Evolutionary conservation across 1,284 basidiomycete genomes (phyloP).

Genomic region (Inonotus obliquus): DNA sequence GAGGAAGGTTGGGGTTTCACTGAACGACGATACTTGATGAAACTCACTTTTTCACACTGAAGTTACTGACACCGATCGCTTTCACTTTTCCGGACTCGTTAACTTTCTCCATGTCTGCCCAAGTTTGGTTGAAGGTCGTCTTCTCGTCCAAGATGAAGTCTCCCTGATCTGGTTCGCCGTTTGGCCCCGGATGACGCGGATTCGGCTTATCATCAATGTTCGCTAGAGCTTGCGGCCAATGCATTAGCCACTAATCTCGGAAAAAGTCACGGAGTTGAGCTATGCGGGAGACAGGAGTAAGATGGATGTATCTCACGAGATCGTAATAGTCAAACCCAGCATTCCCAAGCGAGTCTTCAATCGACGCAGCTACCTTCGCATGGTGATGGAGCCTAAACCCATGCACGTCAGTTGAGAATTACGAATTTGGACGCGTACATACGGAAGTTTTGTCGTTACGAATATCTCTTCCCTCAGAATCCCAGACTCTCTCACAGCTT

Average conservation of each 20-base stretch:
- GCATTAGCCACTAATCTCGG: constrained; percentile 21
- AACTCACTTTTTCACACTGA: constrained; percentile 17
- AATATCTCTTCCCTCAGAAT: constrained; percentile 36
- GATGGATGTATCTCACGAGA: constrained; percentile 18
- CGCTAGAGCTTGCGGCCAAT: constrained; percentile 21
- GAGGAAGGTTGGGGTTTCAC: neutral
- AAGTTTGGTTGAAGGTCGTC: constrained; percentile 43
- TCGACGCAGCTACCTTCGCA: constrained; percentile 19
- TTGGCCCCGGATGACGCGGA: constrained; percentile 12
- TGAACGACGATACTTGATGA: neutral
- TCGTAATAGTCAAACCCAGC: constrained; percentile 21
- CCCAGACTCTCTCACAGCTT: constrained; percentile 33
- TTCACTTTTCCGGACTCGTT: constrained; percentile 37
- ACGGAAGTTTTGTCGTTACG: constrained; percentile 38
- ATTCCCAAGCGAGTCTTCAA: constrained; percentile 20
- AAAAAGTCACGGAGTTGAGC: too few species aligned
- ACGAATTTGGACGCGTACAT: constrained; percentile 18
- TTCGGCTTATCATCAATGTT: constrained; percentile 17
- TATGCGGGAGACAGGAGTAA: too few species aligned
- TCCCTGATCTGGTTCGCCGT: constrained; percentile 24
- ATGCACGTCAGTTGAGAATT: neutral
- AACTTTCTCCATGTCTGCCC: constrained; percentile 47
- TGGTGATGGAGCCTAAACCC: constrained; percentile 21
- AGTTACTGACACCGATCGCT: constrained; percentile 37
- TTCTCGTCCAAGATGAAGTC: constrained; percentile 32